These are phyloP conservation scores for Mycena epipterygia DNA, from an alignment of 768 basidiomycete genomes.

Conservation along the genomic window DNA sequence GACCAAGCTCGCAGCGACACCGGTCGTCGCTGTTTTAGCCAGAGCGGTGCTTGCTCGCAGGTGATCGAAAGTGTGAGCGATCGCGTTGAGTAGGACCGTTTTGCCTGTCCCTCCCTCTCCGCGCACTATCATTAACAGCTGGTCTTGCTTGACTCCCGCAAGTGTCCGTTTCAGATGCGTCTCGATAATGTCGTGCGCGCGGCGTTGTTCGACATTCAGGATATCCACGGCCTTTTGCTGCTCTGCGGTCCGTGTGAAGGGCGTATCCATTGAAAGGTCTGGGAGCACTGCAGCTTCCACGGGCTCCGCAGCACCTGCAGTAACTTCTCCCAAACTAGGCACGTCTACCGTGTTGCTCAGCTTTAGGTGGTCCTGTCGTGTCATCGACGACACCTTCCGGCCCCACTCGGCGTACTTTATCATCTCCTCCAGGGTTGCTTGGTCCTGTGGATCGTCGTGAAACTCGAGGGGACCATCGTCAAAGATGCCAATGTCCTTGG, in stretches of 20 bases:
- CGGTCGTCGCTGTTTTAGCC: conserved; percentile 54
- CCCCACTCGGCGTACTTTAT: not conserved
- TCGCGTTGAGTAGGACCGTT: conserved; percentile 52
- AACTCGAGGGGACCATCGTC: not conserved
- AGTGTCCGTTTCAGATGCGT: conserved; percentile 44
- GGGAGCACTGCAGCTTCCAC: not conserved
- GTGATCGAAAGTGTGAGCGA: conserved; percentile 50
- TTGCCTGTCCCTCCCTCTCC: conserved; percentile 63
- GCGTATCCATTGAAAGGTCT: not conserved
- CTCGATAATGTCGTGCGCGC: conserved; percentile 53
- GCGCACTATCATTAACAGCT: conserved; percentile 53
- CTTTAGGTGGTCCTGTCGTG: not conserved
- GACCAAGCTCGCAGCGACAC: conserved; percentile 57
- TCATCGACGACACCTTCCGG: not conserved
- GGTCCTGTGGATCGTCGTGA: not conserved
- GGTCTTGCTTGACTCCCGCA: conserved; percentile 34
- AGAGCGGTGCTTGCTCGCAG: conserved; percentile 30
- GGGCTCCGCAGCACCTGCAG: not conserved
- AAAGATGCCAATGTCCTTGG: not conserved
- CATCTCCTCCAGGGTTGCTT: not conserved
- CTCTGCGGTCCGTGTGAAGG: not conserved
- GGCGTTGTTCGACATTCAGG: conserved; percentile 49
- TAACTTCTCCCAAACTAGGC: not conserved
- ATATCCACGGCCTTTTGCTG: not conserved
- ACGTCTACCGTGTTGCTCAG: not conserved